Evolutionary conservation across 345 rosid species (phyloP).

Genomic region (Durio zibethinus): DNA sequence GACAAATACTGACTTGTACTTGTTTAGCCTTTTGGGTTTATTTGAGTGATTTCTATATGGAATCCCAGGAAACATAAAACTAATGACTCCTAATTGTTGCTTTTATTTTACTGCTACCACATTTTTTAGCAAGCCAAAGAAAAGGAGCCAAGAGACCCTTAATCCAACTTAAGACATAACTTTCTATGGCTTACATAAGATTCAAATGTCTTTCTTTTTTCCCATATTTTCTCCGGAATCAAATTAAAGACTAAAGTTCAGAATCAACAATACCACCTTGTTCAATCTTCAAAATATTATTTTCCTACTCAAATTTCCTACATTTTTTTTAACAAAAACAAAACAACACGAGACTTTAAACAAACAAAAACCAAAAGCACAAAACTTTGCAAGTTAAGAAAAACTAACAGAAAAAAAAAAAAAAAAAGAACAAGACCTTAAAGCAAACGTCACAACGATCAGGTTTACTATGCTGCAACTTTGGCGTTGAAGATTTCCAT

Average conservation of each 20-base stretch:
- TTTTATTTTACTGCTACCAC: background rate
- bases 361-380: background rate
- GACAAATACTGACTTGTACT: background rate
- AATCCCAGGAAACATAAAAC: background rate
- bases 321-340: slow-evolving; percentile 16
- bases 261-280: background rate
- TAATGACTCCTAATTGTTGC: background rate
- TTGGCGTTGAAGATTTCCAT: slow-evolving; percentile 96
- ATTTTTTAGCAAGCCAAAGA: background rate
- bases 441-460: slow-evolving; percentile 43
- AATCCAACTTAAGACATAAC: background rate
- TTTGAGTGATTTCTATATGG: background rate
- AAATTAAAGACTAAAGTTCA: background rate
- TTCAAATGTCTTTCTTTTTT: background rate
- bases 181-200: background rate
- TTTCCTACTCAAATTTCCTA: background rate
- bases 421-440: slow-evolving; percentile 38
- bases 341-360: too few species aligned
- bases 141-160: background rate
- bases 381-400: background rate
- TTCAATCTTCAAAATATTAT: background rate
- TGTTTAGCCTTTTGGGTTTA: background rate
- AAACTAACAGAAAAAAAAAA: background rate
- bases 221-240: background rate
- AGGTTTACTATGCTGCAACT: slow-evolving; percentile 31